Base-by-base conservation (phyloP, 2,329 filamentous ascomycete species). In the Mollisia scopiformis region DNA sequence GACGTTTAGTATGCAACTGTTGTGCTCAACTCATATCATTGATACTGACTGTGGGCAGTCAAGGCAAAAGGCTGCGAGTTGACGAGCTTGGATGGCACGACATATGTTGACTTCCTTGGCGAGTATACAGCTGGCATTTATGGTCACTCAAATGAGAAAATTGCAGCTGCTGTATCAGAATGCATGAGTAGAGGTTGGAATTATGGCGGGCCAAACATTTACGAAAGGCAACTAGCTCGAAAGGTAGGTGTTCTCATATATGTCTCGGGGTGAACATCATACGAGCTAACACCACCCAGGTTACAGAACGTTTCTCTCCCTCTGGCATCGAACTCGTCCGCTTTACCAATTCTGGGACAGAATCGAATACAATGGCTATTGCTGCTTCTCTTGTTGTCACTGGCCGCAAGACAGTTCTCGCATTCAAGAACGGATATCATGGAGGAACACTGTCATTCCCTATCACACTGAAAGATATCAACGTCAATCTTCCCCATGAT, bases 51-150 rank as follows among this genome's bases (percentile, higher is more conserved):
- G 23, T 25, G 16, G 16, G 25, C 41, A 67, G 65, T 55, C 6
- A 50, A 47, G 10, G 67, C 61, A 2, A 47, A 63, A 39, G 65
- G 65, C 1, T 64, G 54, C 21, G 61, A 69, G 30, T 54, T 68
- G 25, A 66, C 60, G 2, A 66, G 58, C 51, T 23, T 66, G 11
- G 66, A 71, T 60, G 67, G 64, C 1, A 57, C 68, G 28, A 51
- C 49, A 0, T 88, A 88, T 69, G 75, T 80, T 14, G 87, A 91
- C 67, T 77, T 90, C 7, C 76, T 87, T 1, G 82, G 83, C 33
- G 88, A 90, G 71, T 85, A 85, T 68, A 85, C 84, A 0, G 88
- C 88, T 1, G 86, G 84, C 1, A 77, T 91, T 13, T 89, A 84
- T 68, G 88, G 88, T 0, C 88, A 91, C 73, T 87, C 84, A 1